Base-by-base conservation (phyloP, 2,329 filamentous ascomycete genomes). In the Cephalotrichum gorgonifer region DNA sequence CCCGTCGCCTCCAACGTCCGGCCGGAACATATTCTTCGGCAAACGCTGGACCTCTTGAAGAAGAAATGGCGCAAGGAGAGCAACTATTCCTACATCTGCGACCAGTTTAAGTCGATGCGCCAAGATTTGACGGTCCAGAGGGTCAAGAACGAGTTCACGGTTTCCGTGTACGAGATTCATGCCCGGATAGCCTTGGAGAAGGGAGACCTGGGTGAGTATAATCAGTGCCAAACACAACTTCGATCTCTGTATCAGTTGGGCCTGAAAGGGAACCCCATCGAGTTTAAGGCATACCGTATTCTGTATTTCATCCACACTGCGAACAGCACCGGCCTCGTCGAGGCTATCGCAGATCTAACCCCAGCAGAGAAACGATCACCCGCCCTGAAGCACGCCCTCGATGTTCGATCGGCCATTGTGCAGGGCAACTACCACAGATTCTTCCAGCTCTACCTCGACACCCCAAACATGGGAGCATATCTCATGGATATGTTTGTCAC, bases 121-220 rank as follows among this genome's bases (percentile, higher is more conserved):
- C 93, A 98, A 75, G 93, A 98, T 72, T 77, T 98, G 64, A 98
- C 93, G 35, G 93, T 98, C 49, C 93, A 98, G 69, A 91, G 88
- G 62, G 89, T 98, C 71, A 90, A 88, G 70, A 95, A 89, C 67
- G 87, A 94, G 48, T 97, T 98, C 64, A 97, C 93, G 25, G 90
- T 97, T 55, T 85, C 79, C 54, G 93, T 96, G 44, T 98, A 98
- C 69, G 93, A 98, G 71, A 94, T 91, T 53, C 93, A 98, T 70
- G 93, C 91, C 55, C 85, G 93, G 53, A 97, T 98, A 70, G 93
- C 93, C 57, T 76, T 98, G 68, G 91, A 98, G 70, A 96, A 94
- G 78, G 89, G 87, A 71, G 93, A 98, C 75, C 81, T 97, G 74
- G 91, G 93, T 98, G 93, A 98, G 93, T 98, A 98, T 93, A 98